These are phyloP conservation scores for Calonectria ilicicola DNA, from an alignment of 2,329 filamentous ascomycete species.

Conservation along the genomic window DNA sequence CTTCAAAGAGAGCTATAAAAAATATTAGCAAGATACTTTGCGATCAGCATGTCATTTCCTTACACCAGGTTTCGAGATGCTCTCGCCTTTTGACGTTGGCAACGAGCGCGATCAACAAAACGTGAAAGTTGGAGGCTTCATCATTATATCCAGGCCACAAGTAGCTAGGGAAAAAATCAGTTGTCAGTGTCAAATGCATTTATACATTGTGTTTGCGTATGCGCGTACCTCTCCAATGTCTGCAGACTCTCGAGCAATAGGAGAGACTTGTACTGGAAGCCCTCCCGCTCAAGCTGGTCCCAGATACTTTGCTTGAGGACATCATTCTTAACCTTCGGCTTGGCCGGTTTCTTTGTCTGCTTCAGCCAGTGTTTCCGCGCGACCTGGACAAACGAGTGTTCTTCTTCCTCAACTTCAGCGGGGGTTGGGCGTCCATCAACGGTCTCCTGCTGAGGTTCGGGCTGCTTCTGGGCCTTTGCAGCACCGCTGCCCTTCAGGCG, in stretches of 20 bases:
- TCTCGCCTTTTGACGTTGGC: slow-evolving; percentile 91
- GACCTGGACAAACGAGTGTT: slow-evolving; percentile 79
- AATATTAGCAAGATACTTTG: slow-evolving; percentile 27
- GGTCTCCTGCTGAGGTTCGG: slow-evolving; percentile 53
- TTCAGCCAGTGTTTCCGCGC: slow-evolving; percentile 90
- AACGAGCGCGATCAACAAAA: slow-evolving; percentile 87
- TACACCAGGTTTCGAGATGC: slow-evolving; percentile 88
- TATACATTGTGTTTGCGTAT: slow-evolving; percentile 17
- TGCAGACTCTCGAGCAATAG: slow-evolving; percentile 90
- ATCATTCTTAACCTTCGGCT: slow-evolving; percentile 83
- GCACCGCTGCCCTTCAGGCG: slow-evolving; percentile 66
- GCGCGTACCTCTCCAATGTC: slow-evolving; percentile 79
- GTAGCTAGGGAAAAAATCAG: slow-evolving; percentile 70
- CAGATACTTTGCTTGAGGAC: slow-evolving; percentile 90
- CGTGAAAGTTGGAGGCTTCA: slow-evolving; percentile 90
- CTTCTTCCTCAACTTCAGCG: slow-evolving; percentile 77
- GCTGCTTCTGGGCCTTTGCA: slow-evolving; percentile 50
- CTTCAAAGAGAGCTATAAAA: slow-evolving; percentile 76
- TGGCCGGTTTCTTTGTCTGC: slow-evolving; percentile 68
- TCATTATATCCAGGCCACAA: slow-evolving; percentile 95
- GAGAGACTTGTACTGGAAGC: slow-evolving; percentile 82
- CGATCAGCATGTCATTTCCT: slow-evolving; percentile 39
- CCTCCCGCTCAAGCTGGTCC: slow-evolving; percentile 85
- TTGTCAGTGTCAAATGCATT: slow-evolving; percentile 38
- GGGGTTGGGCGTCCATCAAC: slow-evolving; percentile 63